A percentile compares a stretch with the other conserved stretches of the same genome.
These are phyloP conservation scores for Globisporangium polare DNA, from an alignment of 352 stramenopile species.

Conservation along the genomic window DNA sequence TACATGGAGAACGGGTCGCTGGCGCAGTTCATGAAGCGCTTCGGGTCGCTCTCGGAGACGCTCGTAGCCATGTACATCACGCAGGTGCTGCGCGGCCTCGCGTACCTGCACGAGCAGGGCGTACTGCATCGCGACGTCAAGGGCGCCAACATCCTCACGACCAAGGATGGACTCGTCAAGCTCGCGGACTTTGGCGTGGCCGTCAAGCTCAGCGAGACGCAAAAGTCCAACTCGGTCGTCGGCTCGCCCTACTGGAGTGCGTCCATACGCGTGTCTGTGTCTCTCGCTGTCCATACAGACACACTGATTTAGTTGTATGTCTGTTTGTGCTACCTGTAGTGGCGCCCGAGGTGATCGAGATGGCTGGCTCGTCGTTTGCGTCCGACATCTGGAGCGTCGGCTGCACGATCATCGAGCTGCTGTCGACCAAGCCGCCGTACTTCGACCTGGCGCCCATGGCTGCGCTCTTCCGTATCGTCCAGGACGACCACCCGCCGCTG, in stretches of 20 bases:
- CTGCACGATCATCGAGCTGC: slow-evolving; percentile 94
- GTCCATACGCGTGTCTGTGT: slow-evolving; percentile 17
- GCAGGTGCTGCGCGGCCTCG: slow-evolving; percentile 88
- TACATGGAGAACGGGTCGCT: slow-evolving; percentile 95
- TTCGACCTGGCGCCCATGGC: slow-evolving; percentile 90
- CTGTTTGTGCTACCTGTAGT: too few species aligned
- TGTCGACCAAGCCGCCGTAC: slow-evolving; percentile 92
- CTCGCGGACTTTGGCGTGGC: slow-evolving; percentile 92
- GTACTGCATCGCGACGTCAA: slow-evolving; percentile 94
- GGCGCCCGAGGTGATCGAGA: slow-evolving; percentile 96
- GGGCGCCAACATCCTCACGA: slow-evolving; percentile 92
- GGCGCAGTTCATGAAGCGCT: slow-evolving; percentile 92
- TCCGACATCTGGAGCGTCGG: slow-evolving; percentile 95
- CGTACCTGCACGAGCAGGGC: slow-evolving; percentile 90
- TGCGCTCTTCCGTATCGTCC: slow-evolving; percentile 91
- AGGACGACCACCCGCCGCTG: slow-evolving; percentile 90
- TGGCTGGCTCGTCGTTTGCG: slow-evolving; percentile 88
- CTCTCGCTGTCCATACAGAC: too few species aligned
- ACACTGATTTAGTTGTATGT: too few species aligned
- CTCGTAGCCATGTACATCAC: slow-evolving; percentile 91
- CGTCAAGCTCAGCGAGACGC: slow-evolving; percentile 83
- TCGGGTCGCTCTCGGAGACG: slow-evolving; percentile 89
- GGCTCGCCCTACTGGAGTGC: slow-evolving; percentile 94
- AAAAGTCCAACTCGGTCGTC: slow-evolving; percentile 89
- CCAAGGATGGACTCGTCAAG: slow-evolving; percentile 90